Conservation (phyloP, 176 grass and related monocot genomes). For the Bromus sterilis region DNA sequence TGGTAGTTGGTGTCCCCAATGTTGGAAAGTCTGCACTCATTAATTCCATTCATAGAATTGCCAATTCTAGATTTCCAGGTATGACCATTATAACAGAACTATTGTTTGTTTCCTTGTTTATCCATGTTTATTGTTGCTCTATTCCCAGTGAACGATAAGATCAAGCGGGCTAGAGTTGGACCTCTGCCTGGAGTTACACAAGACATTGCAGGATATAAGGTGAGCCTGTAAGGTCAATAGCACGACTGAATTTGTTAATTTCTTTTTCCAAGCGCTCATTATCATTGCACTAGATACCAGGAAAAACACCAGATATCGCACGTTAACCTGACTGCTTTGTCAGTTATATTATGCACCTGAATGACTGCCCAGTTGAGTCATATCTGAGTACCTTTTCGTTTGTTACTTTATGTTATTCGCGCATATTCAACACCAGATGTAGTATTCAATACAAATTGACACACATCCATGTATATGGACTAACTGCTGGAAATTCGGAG, state of each 20-base stretch:
- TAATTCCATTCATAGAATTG: constrained; percentile 86
- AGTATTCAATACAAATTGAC: background rate
- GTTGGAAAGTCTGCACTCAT: constrained; percentile 95
- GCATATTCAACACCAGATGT: background rate
- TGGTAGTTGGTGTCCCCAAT: constrained; percentile 95
- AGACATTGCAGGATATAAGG: constrained; percentile 97
- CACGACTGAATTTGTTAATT: background rate
- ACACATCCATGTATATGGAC: background rate
- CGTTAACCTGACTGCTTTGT: background rate
- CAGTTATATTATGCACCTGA: background rate
- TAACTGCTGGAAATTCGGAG: background rate
- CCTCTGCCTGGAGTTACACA: constrained; percentile 94
- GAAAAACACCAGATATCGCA: background rate
- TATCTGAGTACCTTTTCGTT: background rate
- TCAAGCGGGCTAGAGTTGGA: constrained; percentile 70
- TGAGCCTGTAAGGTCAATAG: constrained; percentile 2
- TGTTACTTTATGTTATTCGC: background rate
- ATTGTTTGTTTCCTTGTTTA: constrained; percentile 9
- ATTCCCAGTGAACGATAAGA: constrained; percentile 67
- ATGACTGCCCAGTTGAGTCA: background rate
- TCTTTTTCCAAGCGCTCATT: background rate
- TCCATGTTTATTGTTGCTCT: constrained; percentile 21
- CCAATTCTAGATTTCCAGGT: constrained; percentile 82
- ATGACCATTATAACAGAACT: constrained; percentile 17
- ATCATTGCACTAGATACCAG: background rate